Base-by-base conservation (phyloP, 2,329 filamentous ascomycete genomes). In the Paecilomyces dactylethromorphus region DNA sequence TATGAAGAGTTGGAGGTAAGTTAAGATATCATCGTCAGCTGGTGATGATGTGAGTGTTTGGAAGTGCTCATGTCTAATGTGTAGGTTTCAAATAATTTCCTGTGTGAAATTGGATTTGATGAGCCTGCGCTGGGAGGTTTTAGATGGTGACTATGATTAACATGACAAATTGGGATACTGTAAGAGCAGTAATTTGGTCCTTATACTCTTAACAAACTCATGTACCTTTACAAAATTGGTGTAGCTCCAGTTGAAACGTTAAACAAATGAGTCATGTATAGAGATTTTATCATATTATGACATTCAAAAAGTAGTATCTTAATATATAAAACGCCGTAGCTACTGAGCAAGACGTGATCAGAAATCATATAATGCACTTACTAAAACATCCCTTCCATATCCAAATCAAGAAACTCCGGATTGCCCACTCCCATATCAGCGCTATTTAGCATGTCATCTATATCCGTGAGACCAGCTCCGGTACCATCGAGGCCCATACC, bases 381-480 rank as follows among this genome's bases (percentile, higher is more conserved):
- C 61, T 68, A 75, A 57, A 77, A 76, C 73, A 77, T 76, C 8
- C 73, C 74, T 62, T 77, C 75, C 75, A 77, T 76, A 66, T 78
- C 75, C 60, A 78, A 62, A 69, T 77, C 74, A 33, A 78, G 60
- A 64, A 76, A 77, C 60, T 77, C 75, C 11, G 76, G 76, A 63
- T 77, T 77, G 1, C 68, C 73, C 66, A 76, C 71, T 3, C 70
- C 71, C 71, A 77, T 76, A 66, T 77, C 73, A 5, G 73, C 74
- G 32, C 71, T 72, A 60, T 75, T 76, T 56, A 79, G 63, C 45
- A 79, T 72, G 65, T 78, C 76, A 56, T 78, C 74, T 59, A 79
- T 76, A 61, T 67, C 70, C 26, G 72, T 70, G 58, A 74, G 73
- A 63, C 68, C 70, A 6, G 62, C 63, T 15, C 62, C 65, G 2